Conservation (phyloP, 2,329 filamentous ascomycete genomes). For the Diplodia sapinea region DNA sequence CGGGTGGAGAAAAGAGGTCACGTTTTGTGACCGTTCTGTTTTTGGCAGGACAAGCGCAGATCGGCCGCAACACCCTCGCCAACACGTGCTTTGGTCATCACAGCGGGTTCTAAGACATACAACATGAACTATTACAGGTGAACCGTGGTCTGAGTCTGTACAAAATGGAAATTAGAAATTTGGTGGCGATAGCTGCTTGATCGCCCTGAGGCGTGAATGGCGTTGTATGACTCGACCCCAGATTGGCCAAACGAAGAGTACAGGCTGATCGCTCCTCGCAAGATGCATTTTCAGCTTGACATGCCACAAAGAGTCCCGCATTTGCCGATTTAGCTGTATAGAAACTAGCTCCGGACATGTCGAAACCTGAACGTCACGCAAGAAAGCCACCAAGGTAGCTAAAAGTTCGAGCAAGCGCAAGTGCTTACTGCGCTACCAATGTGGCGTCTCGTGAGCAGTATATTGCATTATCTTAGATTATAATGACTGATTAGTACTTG, state of each 20-base stretch:
- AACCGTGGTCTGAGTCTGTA: background rate
- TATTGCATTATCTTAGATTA: background rate
- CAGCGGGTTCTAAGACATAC: background rate
- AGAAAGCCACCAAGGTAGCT: background rate
- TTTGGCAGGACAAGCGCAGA: background rate
- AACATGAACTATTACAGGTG: background rate
- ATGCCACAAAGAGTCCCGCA: background rate
- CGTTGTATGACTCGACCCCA: background rate
- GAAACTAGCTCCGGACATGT: background rate
- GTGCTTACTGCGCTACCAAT: background rate
- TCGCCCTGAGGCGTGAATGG: background rate
- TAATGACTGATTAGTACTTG: background rate
- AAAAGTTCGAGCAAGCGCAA: background rate
- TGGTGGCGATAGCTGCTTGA: background rate
- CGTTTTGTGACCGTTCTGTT: conserved; percentile 1
- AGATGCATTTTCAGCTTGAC: background rate
- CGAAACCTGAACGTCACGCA: background rate
- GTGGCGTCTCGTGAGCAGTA: background rate
- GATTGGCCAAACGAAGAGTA: background rate
- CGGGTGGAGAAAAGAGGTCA: background rate
- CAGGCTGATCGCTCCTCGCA: background rate
- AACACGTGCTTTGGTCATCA: background rate
- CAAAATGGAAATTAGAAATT: background rate
- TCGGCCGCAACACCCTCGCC: background rate
- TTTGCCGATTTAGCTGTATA: background rate